These are phyloP conservation scores for Pseudocercospora vitis DNA, from an alignment of 2,329 filamentous ascomycete genomes.

Conservation along the genomic window DNA sequence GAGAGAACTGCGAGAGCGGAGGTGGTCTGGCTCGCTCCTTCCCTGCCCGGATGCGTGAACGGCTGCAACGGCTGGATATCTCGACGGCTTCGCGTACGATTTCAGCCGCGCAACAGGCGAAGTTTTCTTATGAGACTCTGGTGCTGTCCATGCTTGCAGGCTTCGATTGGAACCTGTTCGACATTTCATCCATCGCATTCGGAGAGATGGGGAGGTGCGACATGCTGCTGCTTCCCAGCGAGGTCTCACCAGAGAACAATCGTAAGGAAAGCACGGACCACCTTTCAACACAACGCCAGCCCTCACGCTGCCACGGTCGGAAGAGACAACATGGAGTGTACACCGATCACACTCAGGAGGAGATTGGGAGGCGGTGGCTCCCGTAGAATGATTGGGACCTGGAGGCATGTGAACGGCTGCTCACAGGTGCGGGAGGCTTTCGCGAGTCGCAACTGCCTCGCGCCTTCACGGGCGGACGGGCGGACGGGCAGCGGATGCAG, in stretches of 20 bases:
- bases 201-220: slow-evolving; percentile 14
- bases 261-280: slow-evolving; percentile 13
- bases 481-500: too few relatives aligned
- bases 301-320: neutral
- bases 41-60: neutral
- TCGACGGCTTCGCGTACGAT: neutral
- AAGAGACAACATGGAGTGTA: neutral
- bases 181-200: neutral
- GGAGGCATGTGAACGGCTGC: too few relatives aligned
- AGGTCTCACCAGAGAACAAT: slow-evolving; percentile 20
- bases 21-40: neutral
- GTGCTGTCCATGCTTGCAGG: neutral
- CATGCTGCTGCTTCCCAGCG: slow-evolving; percentile 14
- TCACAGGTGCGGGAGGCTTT: too few relatives aligned
- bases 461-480: too few relatives aligned
- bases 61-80: neutral
- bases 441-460: neutral
- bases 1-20: neutral
- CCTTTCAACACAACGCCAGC: slow-evolving; percentile 2
- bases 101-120: neutral
- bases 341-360: neutral
- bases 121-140: neutral
- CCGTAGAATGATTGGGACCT: neutral
- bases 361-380: neutral
- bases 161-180: slow-evolving; percentile 11